phyloP scores from a whole-genome alignment of 225 moss, liverwort and hornwort genomes.

The Asterella californica region DNA sequence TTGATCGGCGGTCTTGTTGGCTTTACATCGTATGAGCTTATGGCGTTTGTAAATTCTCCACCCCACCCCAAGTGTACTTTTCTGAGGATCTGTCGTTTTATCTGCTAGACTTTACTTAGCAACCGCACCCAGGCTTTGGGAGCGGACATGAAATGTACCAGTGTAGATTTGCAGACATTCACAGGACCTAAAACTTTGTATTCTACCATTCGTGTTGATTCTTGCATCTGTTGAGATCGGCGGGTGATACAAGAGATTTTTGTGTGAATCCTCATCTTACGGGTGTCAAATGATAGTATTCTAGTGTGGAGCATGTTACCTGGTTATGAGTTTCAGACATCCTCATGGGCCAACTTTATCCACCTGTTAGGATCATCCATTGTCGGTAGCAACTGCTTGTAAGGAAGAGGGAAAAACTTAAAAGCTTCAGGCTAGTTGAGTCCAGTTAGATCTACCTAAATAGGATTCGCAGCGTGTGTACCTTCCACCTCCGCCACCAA shows the following conservation, averaged over 20 bases:
- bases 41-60: constrained; percentile 11
- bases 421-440: no score
- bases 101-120: not conserved
- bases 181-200: not conserved
- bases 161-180: not conserved
- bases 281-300: not conserved
- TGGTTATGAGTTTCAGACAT: not conserved
- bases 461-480: no score
- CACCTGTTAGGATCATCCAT: no score
- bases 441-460: no score
- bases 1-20: not conserved
- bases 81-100: not conserved
- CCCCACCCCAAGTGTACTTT: not conserved
- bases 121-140: not conserved
- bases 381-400: no score
- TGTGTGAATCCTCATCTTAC: not conserved
- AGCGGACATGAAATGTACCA: not conserved
- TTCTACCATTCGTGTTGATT: not conserved
- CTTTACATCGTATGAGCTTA: not conserved
- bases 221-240: not conserved
- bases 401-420: no score
- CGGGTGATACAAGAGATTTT: not conserved
- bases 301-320: not conserved
- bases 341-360: no score
- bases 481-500: no score